These are phyloP conservation scores for Hygrocybe coccinea DNA, from an alignment of 768 basidiomycete species.

Conservation along the genomic window DNA sequence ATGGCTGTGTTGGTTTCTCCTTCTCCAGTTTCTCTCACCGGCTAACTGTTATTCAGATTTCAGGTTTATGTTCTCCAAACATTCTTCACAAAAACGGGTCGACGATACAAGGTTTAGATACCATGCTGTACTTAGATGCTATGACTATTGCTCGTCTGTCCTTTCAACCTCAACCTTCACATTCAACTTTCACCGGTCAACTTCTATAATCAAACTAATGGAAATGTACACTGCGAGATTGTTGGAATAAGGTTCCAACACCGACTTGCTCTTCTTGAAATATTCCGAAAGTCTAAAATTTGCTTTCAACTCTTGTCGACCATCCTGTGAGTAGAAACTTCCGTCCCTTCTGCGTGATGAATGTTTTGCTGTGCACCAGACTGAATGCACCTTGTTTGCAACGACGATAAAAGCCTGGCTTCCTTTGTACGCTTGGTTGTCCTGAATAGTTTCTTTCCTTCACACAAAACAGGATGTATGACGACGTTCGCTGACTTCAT, in stretches of 20 bases:
- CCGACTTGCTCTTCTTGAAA: too few relatives aligned
- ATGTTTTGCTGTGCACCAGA: constrained; percentile 6
- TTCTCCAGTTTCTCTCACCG: background rate
- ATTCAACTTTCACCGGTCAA: too few relatives aligned
- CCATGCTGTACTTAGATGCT: background rate
- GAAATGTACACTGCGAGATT: background rate
- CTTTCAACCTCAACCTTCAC: too few relatives aligned
- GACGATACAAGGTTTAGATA: constrained; percentile 52
- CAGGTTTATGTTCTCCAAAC: constrained; percentile 93
- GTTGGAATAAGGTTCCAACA: background rate
- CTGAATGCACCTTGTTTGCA: background rate
- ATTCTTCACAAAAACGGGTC: constrained; percentile 93
- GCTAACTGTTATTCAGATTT: constrained; percentile 41
- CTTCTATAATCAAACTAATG: too few relatives aligned
- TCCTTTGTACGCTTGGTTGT: constrained; percentile 4
- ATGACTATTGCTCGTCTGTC: too few relatives aligned
- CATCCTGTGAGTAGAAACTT: background rate
- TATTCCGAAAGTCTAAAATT: too few relatives aligned
- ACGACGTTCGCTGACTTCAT: background rate
- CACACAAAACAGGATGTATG: background rate
- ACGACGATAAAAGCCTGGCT: background rate
- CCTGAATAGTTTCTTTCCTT: background rate
- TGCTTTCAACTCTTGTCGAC: background rate
- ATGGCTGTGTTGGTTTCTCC: constrained; percentile 75
- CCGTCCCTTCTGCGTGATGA: constrained; percentile 6